Percentiles rank a stretch among this genome's conserved stretches.
These are phyloP conservation scores for Andrographis paniculata DNA, from an alignment of 305 asterid species.

Conservation along the genomic window DNA sequence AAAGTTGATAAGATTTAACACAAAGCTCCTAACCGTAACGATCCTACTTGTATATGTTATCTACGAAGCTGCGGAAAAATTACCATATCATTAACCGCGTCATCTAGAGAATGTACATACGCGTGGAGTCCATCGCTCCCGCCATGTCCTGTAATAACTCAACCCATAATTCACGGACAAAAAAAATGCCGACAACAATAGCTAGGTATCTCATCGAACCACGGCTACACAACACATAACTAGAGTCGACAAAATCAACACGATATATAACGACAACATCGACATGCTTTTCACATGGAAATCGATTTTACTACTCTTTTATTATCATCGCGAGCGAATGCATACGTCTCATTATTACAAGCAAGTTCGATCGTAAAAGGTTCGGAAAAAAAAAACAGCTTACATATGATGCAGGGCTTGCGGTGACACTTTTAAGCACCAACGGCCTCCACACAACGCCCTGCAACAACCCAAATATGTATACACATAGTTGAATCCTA, in stretches of 20 bases:
- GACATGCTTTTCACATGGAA: no score
- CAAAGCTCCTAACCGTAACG: neutral
- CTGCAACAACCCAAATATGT: constrained; percentile 85
- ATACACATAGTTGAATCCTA: constrained; percentile 51
- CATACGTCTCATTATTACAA: no score
- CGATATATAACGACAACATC: no score
- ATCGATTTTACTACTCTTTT: no score
- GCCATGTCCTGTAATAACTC: constrained; percentile 60
- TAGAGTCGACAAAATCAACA: no score
- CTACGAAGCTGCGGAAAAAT: neutral
- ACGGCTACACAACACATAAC: no score
- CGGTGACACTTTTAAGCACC: constrained; percentile 64
- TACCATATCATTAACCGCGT: constrained; percentile 75
- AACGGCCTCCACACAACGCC: constrained; percentile 56
- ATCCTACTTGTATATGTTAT: neutral
- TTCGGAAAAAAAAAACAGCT: constrained; percentile 63
- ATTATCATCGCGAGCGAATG: no score
- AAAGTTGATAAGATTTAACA: neutral
- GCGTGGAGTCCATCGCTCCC: constrained; percentile 98
- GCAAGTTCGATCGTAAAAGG: constrained; percentile 39
- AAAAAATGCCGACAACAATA: no score
- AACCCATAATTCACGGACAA: neutral
- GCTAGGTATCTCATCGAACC: no score
- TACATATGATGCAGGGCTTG: constrained; percentile 64
- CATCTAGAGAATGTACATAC: constrained; percentile 74